Evolutionary conservation across 2,329 filamentous ascomycete genomes (phyloP).

Genomic region (Sporothrix protearum): DNA sequence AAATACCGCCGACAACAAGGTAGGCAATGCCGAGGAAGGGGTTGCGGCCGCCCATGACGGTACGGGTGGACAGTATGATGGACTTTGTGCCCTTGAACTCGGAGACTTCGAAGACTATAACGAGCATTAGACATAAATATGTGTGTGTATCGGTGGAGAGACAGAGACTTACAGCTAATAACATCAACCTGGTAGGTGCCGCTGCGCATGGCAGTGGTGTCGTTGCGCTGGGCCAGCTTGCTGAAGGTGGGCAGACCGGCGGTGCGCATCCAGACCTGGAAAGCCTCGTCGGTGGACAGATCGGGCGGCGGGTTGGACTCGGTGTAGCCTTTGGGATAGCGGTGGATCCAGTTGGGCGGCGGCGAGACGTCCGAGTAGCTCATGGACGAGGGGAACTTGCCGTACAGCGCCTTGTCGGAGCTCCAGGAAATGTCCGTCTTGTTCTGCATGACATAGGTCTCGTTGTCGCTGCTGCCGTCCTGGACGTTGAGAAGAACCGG

Average conservation of each 20-base stretch:
- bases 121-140: not conserved
- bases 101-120: conserved; percentile 73
- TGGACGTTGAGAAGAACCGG: conserved; percentile 59
- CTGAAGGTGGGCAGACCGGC: conserved; percentile 91
- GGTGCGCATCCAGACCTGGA: conserved; percentile 99
- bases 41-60: conserved; percentile 91
- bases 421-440: conserved; percentile 77
- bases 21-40: conserved; percentile 96
- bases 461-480: conserved; percentile 37
- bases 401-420: conserved; percentile 78
- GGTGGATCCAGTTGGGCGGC: conserved; percentile 77
- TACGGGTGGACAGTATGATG: conserved; percentile 82
- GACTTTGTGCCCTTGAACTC: conserved; percentile 84
- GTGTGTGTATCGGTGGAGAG: not conserved
- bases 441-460: conserved; percentile 71
- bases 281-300: conserved; percentile 71
- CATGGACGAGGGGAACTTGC: conserved; percentile 57
- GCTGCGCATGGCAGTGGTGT: conserved; percentile 60
- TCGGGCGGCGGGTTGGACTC: conserved; percentile 63
- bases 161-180: conserved; percentile 63
- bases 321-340: conserved; percentile 69
- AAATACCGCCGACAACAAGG: conserved; percentile 87
- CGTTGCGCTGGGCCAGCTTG: conserved; percentile 85
- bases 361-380: conserved; percentile 64
- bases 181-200: conserved; percentile 78